Base-by-base conservation (phyloP, 1,139 yeast genomes). In the Yamadazyma conglobata region DNA sequence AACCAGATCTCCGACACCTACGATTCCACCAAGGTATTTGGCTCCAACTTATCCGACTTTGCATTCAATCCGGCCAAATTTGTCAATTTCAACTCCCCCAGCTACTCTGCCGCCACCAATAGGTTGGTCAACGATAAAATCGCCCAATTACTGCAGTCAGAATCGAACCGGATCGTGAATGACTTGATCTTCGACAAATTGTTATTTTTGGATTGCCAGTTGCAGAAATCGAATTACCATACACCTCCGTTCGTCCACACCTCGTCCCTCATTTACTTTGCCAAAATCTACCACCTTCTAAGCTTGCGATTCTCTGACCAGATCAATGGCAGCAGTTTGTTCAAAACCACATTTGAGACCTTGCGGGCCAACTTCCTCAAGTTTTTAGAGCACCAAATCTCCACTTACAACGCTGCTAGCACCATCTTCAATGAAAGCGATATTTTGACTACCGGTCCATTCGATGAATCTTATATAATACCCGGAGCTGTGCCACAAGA, bases 1-100 rank as follows among this genome's bases (percentile, higher is more conserved):
- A 88, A 82, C 46, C 75, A 77, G 37, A 79, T 83, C 22, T 73
- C 71, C 24, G 57, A 56, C 5, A 77, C 81, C 78, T 64, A 73
- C 40, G 46, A 48, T 2, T 44, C 64, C 8, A 64, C 76, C 1
- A 42, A 44, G 8, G 37, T 33, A 1, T 48, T 60, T 3, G 63
- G 66, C 28, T 43, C 46, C 6, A 42, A 46, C 7, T 40, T 68
- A 11, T 45, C 68, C 1, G 49, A 55, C 27, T 48, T 68, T 15
- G 58, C 71, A 2, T 67, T 60, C 36, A 49, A 50, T 18, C 46
- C 53, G 8, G 47, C 66, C 2, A 44, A 44, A 10, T 64, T 64
- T 38, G 55, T 54, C 6, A 47, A 45, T 11, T 63, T 64, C 32
- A 48, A 41, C 25, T 35, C 43, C 10, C 54, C 15, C 9, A 9